Evolutionary conservation across 2,329 filamentous ascomycete genomes (phyloP).

Genomic region (Xylaria multiplex): DNA sequence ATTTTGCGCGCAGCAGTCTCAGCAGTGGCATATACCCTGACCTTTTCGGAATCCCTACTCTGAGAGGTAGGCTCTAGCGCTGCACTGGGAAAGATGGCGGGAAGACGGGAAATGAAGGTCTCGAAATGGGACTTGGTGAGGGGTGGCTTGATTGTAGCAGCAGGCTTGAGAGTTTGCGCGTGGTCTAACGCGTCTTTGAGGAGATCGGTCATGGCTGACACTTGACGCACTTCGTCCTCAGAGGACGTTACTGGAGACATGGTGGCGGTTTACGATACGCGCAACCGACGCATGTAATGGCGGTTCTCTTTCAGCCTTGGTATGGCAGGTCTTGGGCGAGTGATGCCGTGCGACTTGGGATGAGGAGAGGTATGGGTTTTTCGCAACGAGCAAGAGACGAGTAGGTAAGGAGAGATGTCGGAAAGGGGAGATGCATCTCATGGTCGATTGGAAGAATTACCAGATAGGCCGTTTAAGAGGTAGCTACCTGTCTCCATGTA

Average conservation of each 20-base stretch:
- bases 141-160: constrained; percentile 74
- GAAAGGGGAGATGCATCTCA: constrained; percentile 23
- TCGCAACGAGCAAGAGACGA: constrained; percentile 25
- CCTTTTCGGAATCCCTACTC: constrained; percentile 54
- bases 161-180: constrained; percentile 68
- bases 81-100: constrained; percentile 53
- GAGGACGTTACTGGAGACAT: constrained; percentile 61
- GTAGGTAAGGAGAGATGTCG: constrained; percentile 1
- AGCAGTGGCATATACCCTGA: constrained; percentile 73
- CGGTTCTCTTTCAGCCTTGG: constrained; percentile 7
- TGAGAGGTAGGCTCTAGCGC: constrained; percentile 44
- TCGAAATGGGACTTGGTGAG: constrained; percentile 75
- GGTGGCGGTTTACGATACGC: constrained; percentile 8
- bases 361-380: constrained; percentile 1
- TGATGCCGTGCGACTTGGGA: neutral
- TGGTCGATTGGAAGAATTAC: neutral
- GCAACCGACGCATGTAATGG: constrained; percentile 12
- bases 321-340: neutral
- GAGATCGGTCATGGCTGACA: constrained; percentile 63
- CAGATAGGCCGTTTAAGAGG: neutral
- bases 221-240: constrained; percentile 62
- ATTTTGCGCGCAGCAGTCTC: constrained; percentile 85
- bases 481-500: neutral
- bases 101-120: constrained; percentile 58
- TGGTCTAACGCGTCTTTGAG: constrained; percentile 67